phyloP scores from a whole-genome alignment of 2,329 filamentous ascomycete species.

The Monosporascus sp. region DNA sequence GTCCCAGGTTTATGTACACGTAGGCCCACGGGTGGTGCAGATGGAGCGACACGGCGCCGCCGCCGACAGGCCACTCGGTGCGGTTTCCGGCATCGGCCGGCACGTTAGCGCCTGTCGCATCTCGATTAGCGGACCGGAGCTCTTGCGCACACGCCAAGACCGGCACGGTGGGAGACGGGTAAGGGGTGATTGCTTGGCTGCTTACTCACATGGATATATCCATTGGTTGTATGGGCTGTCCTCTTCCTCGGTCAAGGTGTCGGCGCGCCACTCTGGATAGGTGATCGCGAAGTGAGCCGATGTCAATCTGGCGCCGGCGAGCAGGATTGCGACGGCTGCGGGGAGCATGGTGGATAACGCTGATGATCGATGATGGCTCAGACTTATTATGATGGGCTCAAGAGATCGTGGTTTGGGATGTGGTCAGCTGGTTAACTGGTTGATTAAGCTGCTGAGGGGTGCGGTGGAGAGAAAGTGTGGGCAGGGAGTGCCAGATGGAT shows the following conservation, averaged over 20 bases:
- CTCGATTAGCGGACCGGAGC: not conserved
- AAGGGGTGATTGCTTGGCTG: not conserved
- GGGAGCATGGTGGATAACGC: slow-evolving; percentile 9
- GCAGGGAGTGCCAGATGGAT: no score
- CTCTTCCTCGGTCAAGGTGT: slow-evolving; percentile 33
- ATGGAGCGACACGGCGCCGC: slow-evolving; percentile 42
- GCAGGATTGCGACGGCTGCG: slow-evolving; percentile 6
- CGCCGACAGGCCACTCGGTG: slow-evolving; percentile 49
- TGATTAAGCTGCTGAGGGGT: no score
- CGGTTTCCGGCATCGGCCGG: slow-evolving; percentile 38
- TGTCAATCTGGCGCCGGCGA: slow-evolving; percentile 31
- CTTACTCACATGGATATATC: slow-evolving; percentile 43
- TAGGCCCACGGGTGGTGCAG: slow-evolving; percentile 50
- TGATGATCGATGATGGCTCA: not conserved
- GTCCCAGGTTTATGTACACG: slow-evolving; percentile 48
- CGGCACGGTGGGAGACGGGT: not conserved
- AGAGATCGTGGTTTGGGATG: not conserved
- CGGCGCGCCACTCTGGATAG: slow-evolving; percentile 44
- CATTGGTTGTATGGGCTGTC: slow-evolving; percentile 42
- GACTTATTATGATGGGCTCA: not conserved
- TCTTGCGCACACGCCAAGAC: not conserved
- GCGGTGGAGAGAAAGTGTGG: no score
- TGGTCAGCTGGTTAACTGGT: no score
- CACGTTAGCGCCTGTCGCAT: slow-evolving; percentile 40
- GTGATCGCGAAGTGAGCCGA: slow-evolving; percentile 44